Evolutionary conservation across 169 alveolate species (phyloP).

Genomic region (Plasmodium vivax): DNA sequence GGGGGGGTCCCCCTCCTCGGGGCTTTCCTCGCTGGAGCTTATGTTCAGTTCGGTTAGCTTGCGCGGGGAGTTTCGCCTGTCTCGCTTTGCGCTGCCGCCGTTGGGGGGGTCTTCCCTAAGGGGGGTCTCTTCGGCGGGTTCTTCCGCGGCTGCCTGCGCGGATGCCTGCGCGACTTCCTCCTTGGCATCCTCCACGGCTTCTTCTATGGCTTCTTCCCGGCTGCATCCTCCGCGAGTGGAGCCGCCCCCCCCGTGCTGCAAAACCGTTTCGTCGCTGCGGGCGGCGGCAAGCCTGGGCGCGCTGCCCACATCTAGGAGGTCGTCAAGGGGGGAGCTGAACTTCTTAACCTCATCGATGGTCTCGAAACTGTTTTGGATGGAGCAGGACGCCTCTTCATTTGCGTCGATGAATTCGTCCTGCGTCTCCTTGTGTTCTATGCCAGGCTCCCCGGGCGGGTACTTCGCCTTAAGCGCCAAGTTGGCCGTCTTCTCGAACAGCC

Average conservation of each 20-base stretch:
- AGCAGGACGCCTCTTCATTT: neutral
- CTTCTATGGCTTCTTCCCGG: no score
- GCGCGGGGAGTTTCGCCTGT: neutral
- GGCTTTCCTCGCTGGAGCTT: slow-evolving; percentile 57
- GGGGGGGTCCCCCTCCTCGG: neutral
- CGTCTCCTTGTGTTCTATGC: neutral
- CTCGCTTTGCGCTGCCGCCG: neutral
- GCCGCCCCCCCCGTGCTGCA: neutral
- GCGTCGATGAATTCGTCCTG: neutral
- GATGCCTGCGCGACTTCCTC: neutral
- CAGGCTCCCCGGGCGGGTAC: neutral
- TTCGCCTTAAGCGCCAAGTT: neutral
- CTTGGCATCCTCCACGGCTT: neutral
- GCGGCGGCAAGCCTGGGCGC: neutral
- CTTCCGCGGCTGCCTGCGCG: neutral
- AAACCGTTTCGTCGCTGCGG: neutral
- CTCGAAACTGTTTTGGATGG: neutral
- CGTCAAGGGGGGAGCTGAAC: neutral
- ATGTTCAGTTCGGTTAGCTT: slow-evolving; percentile 10
- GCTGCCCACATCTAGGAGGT: neutral
- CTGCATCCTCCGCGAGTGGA: neutral
- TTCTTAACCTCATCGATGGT: neutral
- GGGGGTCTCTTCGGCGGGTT: neutral
- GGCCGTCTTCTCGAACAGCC: neutral
- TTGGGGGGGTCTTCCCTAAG: neutral